These are phyloP conservation scores for Axilococcus clingmanii DNA, from an alignment of 139 green algal species.

Conservation along the genomic window DNA sequence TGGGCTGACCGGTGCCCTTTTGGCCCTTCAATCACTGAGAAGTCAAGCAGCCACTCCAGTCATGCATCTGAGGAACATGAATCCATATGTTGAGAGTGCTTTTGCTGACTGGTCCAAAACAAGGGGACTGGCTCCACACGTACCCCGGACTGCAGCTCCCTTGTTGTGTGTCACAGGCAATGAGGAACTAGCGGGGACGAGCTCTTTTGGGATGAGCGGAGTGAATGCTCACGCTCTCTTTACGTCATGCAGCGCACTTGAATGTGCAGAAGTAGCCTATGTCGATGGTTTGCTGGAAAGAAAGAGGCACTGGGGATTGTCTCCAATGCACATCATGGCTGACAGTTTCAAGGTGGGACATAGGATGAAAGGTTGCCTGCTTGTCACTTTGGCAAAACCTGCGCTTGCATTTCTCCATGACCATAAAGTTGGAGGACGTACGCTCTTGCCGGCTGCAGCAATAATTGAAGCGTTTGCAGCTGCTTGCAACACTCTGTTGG, in stretches of 20 bases:
- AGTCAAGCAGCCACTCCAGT: constrained; percentile 28
- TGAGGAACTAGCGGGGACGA: constrained; percentile 16
- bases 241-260: neutral
- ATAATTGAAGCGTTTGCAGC: constrained; percentile 22
- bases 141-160: neutral
- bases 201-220: constrained; percentile 43
- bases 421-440: constrained; percentile 15
- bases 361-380: neutral
- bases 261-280: neutral
- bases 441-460: constrained; percentile 17
- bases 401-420: constrained; percentile 15
- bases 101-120: constrained; percentile 9
- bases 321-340: too few species aligned
- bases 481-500: too few species aligned
- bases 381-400: neutral
- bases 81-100: constrained; percentile 3
- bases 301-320: neutral
- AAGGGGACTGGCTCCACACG: neutral
- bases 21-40: constrained; percentile 23
- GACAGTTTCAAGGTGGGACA: too few species aligned
- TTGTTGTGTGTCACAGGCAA: neutral
- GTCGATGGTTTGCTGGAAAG: neutral
- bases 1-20: constrained; percentile 51
- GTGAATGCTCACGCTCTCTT: constrained; percentile 39
- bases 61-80: constrained; percentile 10